These are phyloP conservation scores for Kappamyces sp. DNA, from an alignment of 192 early-diverging fungal genomes.

Conservation along the genomic window DNA sequence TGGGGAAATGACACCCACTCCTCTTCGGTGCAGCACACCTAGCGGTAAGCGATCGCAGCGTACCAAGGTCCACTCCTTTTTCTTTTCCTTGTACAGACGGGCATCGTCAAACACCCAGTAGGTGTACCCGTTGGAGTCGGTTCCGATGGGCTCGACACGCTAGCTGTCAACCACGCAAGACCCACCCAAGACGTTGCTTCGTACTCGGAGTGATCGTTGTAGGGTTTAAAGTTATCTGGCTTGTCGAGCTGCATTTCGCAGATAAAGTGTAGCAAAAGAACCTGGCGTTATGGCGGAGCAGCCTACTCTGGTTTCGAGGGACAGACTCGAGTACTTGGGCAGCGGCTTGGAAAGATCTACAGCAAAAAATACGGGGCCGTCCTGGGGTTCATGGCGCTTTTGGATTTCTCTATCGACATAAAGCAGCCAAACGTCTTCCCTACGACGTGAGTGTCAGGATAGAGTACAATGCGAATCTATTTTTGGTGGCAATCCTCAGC, in stretches of 20 bases:
- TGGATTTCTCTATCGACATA: constrained; percentile 27
- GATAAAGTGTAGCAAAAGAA: constrained; percentile 33
- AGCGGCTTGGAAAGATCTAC: not conserved
- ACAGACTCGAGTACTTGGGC: not conserved
- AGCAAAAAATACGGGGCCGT: constrained; percentile 13
- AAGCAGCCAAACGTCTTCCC: constrained; percentile 30
- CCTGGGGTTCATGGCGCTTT: constrained; percentile 33
- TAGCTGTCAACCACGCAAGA: constrained; percentile 14
- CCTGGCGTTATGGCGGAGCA: constrained; percentile 16
- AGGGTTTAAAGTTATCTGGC: constrained; percentile 54
- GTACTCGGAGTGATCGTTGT: constrained; percentile 43
- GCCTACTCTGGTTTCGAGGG: constrained; percentile 16
- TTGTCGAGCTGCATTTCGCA: constrained; percentile 68
- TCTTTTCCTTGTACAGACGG: constrained; percentile 23
- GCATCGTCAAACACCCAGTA: constrained; percentile 80
- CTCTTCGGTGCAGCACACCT: constrained; percentile 43
- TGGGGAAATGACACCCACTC: constrained; percentile 64
- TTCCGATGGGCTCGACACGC: constrained; percentile 71
- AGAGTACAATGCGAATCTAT: constrained; percentile 12
- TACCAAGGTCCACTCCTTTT: constrained; percentile 22
- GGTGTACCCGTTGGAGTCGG: constrained; percentile 56
- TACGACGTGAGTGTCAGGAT: constrained; percentile 8
- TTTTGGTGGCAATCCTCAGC: constrained; percentile 45
- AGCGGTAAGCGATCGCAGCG: not conserved
- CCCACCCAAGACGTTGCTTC: constrained; percentile 60